These are phyloP conservation scores for Pestalotiopsis sp. DNA, from an alignment of 2,329 filamentous ascomycete species.

Conservation along the genomic window DNA sequence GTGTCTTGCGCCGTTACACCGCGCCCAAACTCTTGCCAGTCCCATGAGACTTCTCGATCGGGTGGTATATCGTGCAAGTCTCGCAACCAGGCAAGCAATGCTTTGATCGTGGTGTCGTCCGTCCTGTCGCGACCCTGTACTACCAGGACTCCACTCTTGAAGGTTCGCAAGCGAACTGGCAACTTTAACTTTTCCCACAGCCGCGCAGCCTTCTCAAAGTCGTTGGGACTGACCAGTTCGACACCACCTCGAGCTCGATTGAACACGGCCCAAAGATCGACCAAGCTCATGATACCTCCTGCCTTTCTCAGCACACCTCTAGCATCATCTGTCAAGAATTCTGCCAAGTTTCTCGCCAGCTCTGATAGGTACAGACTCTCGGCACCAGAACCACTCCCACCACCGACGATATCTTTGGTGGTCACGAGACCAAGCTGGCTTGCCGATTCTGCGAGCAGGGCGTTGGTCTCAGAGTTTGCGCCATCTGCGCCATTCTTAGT, in stretches of 20 bases:
- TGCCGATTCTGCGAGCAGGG: slow-evolving; percentile 78
- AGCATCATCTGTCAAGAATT: slow-evolving; percentile 85
- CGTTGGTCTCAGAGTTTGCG: slow-evolving; percentile 70
- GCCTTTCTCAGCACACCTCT: slow-evolving; percentile 76
- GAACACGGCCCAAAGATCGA: slow-evolving; percentile 93
- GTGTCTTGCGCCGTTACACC: slow-evolving; percentile 89
- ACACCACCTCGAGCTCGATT: slow-evolving; percentile 92
- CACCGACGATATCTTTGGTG: slow-evolving; percentile 89
- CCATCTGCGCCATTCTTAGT: slow-evolving; percentile 56
- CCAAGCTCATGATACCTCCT: slow-evolving; percentile 85
- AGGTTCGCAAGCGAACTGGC: slow-evolving; percentile 82
- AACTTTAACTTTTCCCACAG: slow-evolving; percentile 88
- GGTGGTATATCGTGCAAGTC: slow-evolving; percentile 70
- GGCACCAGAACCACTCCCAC: slow-evolving; percentile 62
- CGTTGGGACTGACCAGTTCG: slow-evolving; percentile 86
- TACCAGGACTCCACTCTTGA: slow-evolving; percentile 92
- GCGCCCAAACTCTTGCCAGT: slow-evolving; percentile 76
- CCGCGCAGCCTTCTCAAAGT: slow-evolving; percentile 87
- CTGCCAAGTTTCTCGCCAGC: slow-evolving; percentile 79
- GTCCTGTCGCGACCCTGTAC: slow-evolving; percentile 87
- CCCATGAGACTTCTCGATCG: slow-evolving; percentile 69
- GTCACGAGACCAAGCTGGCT: slow-evolving; percentile 87
- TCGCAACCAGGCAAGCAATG: slow-evolving; percentile 76
- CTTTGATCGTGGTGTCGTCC: slow-evolving; percentile 84
- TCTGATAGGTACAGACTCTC: slow-evolving; percentile 90